phyloP scores from a whole-genome alignment of 1,139 yeast species.

The Diutina mesorugosa region DNA sequence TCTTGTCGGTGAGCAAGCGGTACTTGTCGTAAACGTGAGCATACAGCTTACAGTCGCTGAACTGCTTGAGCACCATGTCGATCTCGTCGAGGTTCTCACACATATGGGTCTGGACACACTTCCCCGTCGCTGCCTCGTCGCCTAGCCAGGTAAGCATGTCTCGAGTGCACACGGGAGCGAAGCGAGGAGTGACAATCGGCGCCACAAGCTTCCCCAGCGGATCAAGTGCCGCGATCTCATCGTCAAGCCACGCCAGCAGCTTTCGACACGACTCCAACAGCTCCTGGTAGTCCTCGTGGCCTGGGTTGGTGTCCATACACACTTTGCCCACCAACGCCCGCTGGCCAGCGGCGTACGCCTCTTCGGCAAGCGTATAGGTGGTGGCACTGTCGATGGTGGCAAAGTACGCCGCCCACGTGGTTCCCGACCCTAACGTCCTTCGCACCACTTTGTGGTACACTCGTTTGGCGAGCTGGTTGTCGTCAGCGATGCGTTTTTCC shows the following conservation, averaged over 20 bases:
- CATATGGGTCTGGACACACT: constrained; percentile 84
- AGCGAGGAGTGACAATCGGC: constrained; percentile 85
- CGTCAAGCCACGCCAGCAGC: constrained; percentile 46
- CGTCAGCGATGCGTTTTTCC: constrained; percentile 36
- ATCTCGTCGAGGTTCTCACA: constrained; percentile 72
- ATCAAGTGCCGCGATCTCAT: constrained; percentile 39
- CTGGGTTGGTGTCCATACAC: constrained; percentile 61
- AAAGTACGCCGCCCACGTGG: constrained; percentile 86
- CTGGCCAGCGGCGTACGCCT: constrained; percentile 59
- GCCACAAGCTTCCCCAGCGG: constrained; percentile 30
- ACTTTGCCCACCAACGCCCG: constrained; percentile 88
- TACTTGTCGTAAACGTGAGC: constrained; percentile 66
- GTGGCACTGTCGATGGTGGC: constrained; percentile 78
- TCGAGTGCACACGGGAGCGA: constrained; percentile 80
- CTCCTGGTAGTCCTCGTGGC: constrained; percentile 63
- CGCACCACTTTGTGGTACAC: constrained; percentile 55
- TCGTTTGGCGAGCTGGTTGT: constrained; percentile 29
- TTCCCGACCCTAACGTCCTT: constrained; percentile 64
- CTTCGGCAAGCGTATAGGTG: constrained; percentile 62
- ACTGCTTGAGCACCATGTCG: constrained; percentile 57
- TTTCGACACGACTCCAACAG: constrained; percentile 41
- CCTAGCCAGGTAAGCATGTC: constrained; percentile 56
- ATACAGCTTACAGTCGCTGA: constrained; percentile 59
- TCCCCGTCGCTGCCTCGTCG: constrained; percentile 31
- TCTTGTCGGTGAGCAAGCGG: constrained; percentile 45